These are phyloP conservation scores for Cucumis hystrix DNA, from an alignment of 306 rosid species.

Conservation along the genomic window DNA sequence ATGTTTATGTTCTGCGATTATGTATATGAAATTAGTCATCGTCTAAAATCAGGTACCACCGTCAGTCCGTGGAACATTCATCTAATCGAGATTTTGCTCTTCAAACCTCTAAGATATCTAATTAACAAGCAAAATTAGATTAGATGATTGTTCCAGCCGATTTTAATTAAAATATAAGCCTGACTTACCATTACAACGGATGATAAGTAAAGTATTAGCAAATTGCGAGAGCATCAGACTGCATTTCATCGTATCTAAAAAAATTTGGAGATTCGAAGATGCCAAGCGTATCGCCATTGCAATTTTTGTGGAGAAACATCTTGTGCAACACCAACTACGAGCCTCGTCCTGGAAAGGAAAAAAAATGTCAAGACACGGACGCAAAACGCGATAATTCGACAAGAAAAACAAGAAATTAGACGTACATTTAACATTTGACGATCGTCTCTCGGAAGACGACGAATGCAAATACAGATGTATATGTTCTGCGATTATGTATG, in stretches of 20 bases:
- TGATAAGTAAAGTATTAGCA: neutral
- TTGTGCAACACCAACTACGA: constrained; percentile 49
- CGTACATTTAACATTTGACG: neutral
- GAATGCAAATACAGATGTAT: neutral
- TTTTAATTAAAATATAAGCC: neutral
- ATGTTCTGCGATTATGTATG: neutral
- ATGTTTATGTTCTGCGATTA: neutral
- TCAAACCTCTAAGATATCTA: too few relatives aligned
- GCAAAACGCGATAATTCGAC: neutral
- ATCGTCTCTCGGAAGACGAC: neutral
- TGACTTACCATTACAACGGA: neutral
- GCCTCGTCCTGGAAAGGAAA: constrained; percentile 28
- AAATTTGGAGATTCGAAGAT: too few relatives aligned
- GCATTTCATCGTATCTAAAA: neutral
- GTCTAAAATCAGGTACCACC: too few relatives aligned
- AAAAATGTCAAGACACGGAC: constrained; percentile 3
- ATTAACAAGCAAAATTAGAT: neutral
- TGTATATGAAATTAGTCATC: neutral
- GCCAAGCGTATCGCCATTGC: constrained; percentile 30
- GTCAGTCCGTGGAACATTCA: too few relatives aligned
- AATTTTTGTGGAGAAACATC: constrained; percentile 52
- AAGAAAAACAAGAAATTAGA: neutral
- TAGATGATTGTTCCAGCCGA: neutral
- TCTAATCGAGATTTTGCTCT: too few relatives aligned
- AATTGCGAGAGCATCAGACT: neutral